Evolutionary conservation across 176 grass and related monocot species (phyloP).

Genomic region (Leersia perrieri): DNA sequence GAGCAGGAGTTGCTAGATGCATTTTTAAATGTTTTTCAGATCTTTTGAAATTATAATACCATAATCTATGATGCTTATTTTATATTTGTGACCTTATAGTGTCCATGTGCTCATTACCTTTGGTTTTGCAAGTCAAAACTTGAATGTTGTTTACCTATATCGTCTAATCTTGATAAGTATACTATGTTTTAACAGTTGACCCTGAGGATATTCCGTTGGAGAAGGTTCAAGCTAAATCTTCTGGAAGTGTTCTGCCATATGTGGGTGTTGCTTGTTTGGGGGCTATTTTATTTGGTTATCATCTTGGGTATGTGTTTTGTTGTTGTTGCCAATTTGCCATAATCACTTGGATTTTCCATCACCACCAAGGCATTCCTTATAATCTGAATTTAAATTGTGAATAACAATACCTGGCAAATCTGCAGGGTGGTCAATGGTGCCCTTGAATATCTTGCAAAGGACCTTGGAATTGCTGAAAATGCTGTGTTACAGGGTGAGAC

Average conservation of each 20-base stretch:
- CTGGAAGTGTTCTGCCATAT: conserved; percentile 83
- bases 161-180: conserved; percentile 1
- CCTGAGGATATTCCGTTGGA: conserved; percentile 58
- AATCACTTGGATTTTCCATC: background rate
- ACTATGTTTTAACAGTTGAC: conserved; percentile 51
- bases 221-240: conserved; percentile 71
- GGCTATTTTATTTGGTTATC: conserved; percentile 95
- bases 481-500: conserved; percentile 70
- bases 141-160: background rate
- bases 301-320: conserved; percentile 71
- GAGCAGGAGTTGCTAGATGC: background rate
- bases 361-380: background rate
- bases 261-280: conserved; percentile 96
- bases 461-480: conserved; percentile 82
- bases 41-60: background rate
- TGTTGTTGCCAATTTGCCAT: background rate
- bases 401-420: background rate
- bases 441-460: conserved; percentile 87
- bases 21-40: background rate
- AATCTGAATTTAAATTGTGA: background rate
- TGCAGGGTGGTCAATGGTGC: conserved; percentile 94
- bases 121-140: background rate
- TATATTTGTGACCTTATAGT: background rate
- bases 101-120: background rate
- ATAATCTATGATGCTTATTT: background rate